phyloP scores from a whole-genome alignment of 805 yeast species.

The Yarrowia sp. region DNA sequence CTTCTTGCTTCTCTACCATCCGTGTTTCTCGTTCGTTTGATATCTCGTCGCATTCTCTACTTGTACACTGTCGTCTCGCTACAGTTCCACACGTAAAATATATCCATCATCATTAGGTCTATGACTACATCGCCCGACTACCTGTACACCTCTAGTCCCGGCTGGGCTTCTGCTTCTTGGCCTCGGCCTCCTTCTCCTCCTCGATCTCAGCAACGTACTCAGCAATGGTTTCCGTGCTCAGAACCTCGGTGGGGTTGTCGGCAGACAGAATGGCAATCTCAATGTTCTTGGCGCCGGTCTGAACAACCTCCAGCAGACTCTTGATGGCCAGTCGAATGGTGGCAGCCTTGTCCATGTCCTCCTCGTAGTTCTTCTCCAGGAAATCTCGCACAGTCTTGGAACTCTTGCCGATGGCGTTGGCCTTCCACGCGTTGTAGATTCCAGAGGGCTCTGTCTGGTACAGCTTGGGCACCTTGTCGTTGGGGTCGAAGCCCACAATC shows the following conservation, averaged over 20 bases:
- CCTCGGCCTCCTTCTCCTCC: conserved; percentile 80
- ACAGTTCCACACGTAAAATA: neutral
- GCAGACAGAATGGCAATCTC: conserved; percentile 87
- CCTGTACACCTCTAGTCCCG: conserved; percentile 3
- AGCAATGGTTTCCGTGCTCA: conserved; percentile 70
- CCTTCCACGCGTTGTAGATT: conserved; percentile 96
- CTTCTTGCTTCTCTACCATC: too few species aligned
- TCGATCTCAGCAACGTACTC: conserved; percentile 77
- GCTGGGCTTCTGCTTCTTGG: conserved; percentile 42
- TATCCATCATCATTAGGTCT: conserved; percentile 16
- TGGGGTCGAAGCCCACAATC: conserved; percentile 92
- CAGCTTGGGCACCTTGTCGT: conserved; percentile 74
- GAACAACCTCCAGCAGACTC: conserved; percentile 91
- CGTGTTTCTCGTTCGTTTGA: too few species aligned
- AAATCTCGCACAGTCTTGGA: conserved; percentile 94
- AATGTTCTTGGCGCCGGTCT: conserved; percentile 95
- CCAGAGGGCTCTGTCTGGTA: conserved; percentile 98
- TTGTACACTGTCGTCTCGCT: neutral
- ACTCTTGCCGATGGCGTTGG: conserved; percentile 93
- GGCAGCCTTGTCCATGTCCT: conserved; percentile 59
- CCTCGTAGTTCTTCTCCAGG: conserved; percentile 79
- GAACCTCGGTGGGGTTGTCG: conserved; percentile 52
- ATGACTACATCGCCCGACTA: conserved; percentile 1
- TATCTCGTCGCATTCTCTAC: too few species aligned
- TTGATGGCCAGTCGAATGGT: conserved; percentile 80